phyloP scores from a whole-genome alignment of 1,139 yeast species.

The Suhomyces maxii region DNA sequence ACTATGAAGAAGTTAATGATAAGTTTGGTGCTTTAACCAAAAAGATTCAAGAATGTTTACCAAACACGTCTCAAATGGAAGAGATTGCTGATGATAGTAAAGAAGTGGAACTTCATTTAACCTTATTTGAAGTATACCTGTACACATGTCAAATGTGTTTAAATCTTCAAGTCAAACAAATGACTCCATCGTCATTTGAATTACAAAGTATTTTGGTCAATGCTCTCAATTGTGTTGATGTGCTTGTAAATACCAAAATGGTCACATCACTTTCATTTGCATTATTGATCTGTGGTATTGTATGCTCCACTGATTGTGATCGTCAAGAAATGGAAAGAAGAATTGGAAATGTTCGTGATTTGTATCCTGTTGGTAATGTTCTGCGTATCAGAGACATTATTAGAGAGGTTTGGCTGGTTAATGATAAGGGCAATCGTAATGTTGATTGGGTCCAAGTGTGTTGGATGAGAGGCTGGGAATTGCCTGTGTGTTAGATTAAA shows the following conservation, averaged over 20 bases:
- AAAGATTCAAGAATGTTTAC: conserved; percentile 22
- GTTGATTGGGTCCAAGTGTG: conserved; percentile 35
- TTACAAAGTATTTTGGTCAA: conserved; percentile 26
- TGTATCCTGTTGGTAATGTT: conserved; percentile 30
- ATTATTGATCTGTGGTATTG: conserved; percentile 33
- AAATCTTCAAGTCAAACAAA: conserved; percentile 24
- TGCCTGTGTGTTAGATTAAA: conserved; percentile 3
- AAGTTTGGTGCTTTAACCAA: conserved; percentile 14
- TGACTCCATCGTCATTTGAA: conserved; percentile 27
- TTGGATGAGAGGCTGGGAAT: conserved; percentile 9
- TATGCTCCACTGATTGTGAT: conserved; percentile 25
- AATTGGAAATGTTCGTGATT: conserved; percentile 17
- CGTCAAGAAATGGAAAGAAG: conserved; percentile 22
- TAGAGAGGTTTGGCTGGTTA: conserved; percentile 28
- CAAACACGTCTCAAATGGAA: conserved; percentile 23
- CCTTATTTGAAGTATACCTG: conserved; percentile 28
- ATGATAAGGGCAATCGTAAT: conserved; percentile 24
- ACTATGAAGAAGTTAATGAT: conserved; percentile 18
- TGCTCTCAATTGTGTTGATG: conserved; percentile 21
- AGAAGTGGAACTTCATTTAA: conserved; percentile 21
- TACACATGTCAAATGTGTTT: conserved; percentile 27
- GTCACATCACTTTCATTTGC: conserved; percentile 31
- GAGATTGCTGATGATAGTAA: conserved; percentile 12
- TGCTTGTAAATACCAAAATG: conserved; percentile 21
- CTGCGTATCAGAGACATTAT: conserved; percentile 25